Evolutionary conservation across 192 early-diverging fungal genomes (phyloP), one percentile per base, ranked within the genome.

Genomic region (Coemansia aciculifera): DNA sequence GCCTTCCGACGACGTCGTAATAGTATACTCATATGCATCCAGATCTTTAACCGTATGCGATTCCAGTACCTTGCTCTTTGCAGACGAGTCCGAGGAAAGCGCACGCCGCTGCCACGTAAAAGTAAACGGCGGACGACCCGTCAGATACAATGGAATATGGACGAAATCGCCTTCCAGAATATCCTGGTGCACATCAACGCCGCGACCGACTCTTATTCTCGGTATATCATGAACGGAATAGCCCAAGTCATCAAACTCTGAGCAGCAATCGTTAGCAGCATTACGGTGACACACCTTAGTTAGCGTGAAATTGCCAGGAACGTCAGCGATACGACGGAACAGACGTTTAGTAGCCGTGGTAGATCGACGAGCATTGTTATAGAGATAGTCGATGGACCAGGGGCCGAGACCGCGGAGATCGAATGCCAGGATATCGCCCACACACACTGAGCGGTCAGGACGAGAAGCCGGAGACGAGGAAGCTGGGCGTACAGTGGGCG

Each of bases 341-440:
- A 90, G 64, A 1, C 85, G 86, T 59, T 90, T 89, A 23, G 21
- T 72, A 6, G 65, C 63, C 3, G 69, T 39, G 6, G 72, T 51
- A 0, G 69, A 43, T 2, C 77, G 68, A 7, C n/a, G 68, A 19
- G 37, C 65, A n/a, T 57, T 37, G 52, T 84, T 79, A 73, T 79
- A 85, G 17, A 37, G 39, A 64, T 92, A 90, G 3, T 72, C 67
- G 9, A 90, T 74, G 27, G 73, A 86, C 72, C 90, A 92, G 21
- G 90, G 85, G 56, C 85, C 78, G 2, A 88, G 86, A 1, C 89
- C 90, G 51, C 88, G 86, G 56, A 92, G 64, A 21, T 87, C 84
- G 59, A 89, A 91, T 12, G 86, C 69, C 24, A 92, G 66, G 27
- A 91, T 77, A 56, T 90, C 89, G 46, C 90, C 90, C 5, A 87